A percentile compares a stretch with the other conserved stretches of the same genome.
Evolutionary conservation across 352 stramenopile genomes (phyloP).

Genomic region (Phytophthora palmivora): DNA sequence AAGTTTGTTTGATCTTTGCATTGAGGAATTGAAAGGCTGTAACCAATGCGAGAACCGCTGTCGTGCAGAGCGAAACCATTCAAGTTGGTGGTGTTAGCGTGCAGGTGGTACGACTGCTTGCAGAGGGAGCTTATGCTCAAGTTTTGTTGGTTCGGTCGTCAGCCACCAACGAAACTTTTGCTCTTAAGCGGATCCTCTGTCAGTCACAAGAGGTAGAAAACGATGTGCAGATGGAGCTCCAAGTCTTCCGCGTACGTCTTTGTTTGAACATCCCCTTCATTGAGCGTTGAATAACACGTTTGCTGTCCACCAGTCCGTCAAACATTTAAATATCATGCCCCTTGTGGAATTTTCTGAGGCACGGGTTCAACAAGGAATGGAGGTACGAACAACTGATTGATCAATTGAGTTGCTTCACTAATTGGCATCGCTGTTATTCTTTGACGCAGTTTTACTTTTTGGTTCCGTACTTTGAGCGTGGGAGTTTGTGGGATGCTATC

Average conservation of each 20-base stretch:
- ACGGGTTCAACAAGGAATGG: slow-evolving; percentile 68
- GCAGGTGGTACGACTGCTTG: slow-evolving; percentile 70
- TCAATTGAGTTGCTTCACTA: background rate
- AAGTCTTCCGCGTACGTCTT: slow-evolving; percentile 69
- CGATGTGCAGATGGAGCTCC: slow-evolving; percentile 80
- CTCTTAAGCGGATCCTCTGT: slow-evolving; percentile 84
- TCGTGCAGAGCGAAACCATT: slow-evolving; percentile 69
- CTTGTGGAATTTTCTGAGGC: slow-evolving; percentile 82
- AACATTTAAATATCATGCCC: slow-evolving; percentile 83
- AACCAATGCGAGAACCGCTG: background rate
- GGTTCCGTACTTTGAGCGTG: slow-evolving; percentile 86
- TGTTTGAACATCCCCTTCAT: background rate
- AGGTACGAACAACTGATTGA: slow-evolving; percentile 49
- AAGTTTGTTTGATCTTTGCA: background rate
- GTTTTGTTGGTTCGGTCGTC: slow-evolving; percentile 82
- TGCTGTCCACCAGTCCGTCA: slow-evolving; percentile 58
- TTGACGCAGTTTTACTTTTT: slow-evolving; percentile 79
- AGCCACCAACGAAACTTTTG: slow-evolving; percentile 74
- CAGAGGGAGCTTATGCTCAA: slow-evolving; percentile 82
- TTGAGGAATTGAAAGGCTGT: background rate
- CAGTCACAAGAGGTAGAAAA: slow-evolving; percentile 83
- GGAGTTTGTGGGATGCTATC: slow-evolving; percentile 85
- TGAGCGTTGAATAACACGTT: slow-evolving; percentile 1
- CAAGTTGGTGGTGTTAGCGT: slow-evolving; percentile 77
- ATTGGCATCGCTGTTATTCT: background rate